A percentile compares a stretch with the other conserved stretches of the same genome.
Conservation (phyloP, 2,329 filamentous ascomycete genomes). For the Arthrinium puccinioides region DNA sequence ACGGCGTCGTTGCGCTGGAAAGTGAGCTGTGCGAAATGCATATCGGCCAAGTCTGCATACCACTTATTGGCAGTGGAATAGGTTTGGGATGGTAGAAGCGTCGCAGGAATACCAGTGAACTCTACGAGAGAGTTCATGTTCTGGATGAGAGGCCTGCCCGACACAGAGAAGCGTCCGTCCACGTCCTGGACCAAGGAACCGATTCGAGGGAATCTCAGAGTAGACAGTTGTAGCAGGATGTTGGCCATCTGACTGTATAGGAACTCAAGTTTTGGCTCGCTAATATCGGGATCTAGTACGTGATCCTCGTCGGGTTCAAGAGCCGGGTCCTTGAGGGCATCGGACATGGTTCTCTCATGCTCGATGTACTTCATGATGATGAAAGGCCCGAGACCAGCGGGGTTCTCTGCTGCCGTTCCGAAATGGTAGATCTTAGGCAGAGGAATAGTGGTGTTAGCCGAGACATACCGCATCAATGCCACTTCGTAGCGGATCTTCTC, state of each 20-base stretch:
- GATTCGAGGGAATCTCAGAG: constrained; percentile 26
- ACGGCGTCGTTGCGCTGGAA: constrained; percentile 34
- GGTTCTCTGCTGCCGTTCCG: constrained; percentile 22
- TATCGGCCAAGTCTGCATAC: constrained; percentile 28
- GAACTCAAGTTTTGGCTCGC: constrained; percentile 21
- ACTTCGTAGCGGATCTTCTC: constrained; percentile 29
- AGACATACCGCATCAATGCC: constrained; percentile 25
- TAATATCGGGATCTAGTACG: constrained; percentile 25
- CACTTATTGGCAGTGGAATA: constrained; percentile 28
- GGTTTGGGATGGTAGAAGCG: constrained; percentile 4
- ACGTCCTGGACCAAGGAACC: constrained; percentile 25
- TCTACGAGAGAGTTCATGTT: constrained; percentile 33
- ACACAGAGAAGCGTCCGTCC: constrained; percentile 18
- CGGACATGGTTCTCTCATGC: constrained; percentile 19
- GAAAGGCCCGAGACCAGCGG: constrained; percentile 25
- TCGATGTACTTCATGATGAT: constrained; percentile 30
- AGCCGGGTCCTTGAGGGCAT: constrained; percentile 18
- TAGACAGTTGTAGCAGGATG: constrained; percentile 30
- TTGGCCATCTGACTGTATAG: constrained; percentile 32
- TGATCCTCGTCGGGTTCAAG: constrained; percentile 14
- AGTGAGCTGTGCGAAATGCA: constrained; percentile 30
- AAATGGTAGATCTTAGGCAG: constrained; percentile 24
- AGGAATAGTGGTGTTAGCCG: constrained; percentile 24
- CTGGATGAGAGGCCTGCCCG: constrained; percentile 27
- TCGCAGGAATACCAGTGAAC: constrained; percentile 9